phyloP scores from a whole-genome alignment of 139 green algal genomes.

The Chlorella sp. region DNA sequence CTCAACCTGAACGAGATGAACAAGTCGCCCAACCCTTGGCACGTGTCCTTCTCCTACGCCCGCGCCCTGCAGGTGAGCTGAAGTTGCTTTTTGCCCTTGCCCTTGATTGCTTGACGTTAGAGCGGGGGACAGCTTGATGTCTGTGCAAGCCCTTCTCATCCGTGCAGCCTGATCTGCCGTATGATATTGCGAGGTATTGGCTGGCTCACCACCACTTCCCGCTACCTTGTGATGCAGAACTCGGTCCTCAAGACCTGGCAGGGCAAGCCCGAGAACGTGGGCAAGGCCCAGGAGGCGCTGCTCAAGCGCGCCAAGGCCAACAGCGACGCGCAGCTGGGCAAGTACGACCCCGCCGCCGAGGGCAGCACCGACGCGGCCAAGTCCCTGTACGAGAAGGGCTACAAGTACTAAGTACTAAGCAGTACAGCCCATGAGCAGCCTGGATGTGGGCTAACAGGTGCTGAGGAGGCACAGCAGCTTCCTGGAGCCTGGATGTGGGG shows the following conservation, averaged over 20 bases:
- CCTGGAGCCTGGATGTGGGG: neutral
- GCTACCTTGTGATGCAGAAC: constrained; percentile 30
- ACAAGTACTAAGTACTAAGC: constrained; percentile 79
- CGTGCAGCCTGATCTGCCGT: neutral
- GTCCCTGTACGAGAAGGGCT: constrained; percentile 94
- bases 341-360: constrained; percentile 84
- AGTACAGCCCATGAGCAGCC: neutral
- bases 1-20: constrained; percentile 99
- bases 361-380: constrained; percentile 56
- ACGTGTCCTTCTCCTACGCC: constrained; percentile 99
- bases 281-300: constrained; percentile 85
- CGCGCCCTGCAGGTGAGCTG: constrained; percentile 79
- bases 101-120: neutral
- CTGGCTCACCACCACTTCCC: neutral
- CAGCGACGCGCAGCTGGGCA: constrained; percentile 89
- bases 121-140: neutral
- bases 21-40: constrained; percentile 98
- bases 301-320: constrained; percentile 93
- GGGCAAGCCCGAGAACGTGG: constrained; percentile 82
- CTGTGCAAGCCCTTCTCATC: neutral
- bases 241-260: constrained; percentile 76
- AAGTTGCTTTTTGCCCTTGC: neutral
- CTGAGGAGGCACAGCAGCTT: neutral
- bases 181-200: neutral
- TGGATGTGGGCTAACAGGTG: neutral